phyloP scores from a whole-genome alignment of 2,329 filamentous ascomycete species.

The Mycocentrospora acerina region DNA sequence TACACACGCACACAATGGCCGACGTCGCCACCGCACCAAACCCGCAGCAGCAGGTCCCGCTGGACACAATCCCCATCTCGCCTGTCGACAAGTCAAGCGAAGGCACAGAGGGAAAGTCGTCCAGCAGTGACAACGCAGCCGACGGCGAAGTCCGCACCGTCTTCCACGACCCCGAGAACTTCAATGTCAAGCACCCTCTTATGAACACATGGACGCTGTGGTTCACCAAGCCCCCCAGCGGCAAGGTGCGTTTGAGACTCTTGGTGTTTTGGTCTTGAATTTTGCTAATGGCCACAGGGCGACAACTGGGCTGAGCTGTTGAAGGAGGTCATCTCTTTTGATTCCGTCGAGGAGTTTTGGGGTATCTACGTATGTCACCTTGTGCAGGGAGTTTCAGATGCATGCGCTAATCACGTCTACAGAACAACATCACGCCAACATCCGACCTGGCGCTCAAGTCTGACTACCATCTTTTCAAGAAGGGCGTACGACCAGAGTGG shows the following conservation, averaged over 20 bases:
- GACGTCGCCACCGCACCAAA: constrained; percentile 42
- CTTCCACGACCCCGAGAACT: constrained; percentile 98
- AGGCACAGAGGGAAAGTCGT: constrained; percentile 42
- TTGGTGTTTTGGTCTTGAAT: not conserved
- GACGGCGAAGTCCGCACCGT: constrained; percentile 76
- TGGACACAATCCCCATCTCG: constrained; percentile 59
- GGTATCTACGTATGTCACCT: constrained; percentile 82
- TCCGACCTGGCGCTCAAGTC: constrained; percentile 96
- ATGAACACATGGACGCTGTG: constrained; percentile 98
- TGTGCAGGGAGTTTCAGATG: not conserved
- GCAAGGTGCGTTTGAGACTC: constrained; percentile 66
- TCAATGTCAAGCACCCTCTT: constrained; percentile 98
- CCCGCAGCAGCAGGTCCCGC: constrained; percentile 52
- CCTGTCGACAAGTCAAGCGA: constrained; percentile 49
- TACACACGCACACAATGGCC: constrained; percentile 30
- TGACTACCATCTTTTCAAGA: constrained; percentile 99
- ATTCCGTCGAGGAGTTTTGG: constrained; percentile 99
- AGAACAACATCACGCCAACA: constrained; percentile 99
- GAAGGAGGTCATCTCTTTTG: constrained; percentile 98
- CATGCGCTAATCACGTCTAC: constrained; percentile 16
- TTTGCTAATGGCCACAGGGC: constrained; percentile 57
- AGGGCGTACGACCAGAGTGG: constrained; percentile 95
- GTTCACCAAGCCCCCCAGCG: constrained; percentile 98
- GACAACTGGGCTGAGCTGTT: constrained; percentile 98
- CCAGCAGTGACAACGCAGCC: constrained; percentile 43